phyloP scores from a whole-genome alignment of 1,284 basidiomycete genomes.

The Cutaneotrichosporon dermatis region DNA sequence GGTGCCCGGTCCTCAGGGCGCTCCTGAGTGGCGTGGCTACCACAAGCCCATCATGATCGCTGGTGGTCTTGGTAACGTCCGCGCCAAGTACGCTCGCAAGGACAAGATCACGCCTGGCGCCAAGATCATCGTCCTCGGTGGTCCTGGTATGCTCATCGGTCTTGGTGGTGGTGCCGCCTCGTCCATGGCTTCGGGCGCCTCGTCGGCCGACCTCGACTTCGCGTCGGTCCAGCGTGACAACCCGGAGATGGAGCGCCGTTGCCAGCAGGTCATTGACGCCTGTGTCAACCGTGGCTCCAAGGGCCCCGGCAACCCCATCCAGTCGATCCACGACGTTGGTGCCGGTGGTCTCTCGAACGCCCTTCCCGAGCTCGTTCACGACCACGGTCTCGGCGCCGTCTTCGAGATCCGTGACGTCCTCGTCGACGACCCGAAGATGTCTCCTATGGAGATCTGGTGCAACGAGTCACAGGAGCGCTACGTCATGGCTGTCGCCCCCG shows the following conservation, averaged over 20 bases:
- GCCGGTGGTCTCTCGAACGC: slow-evolving; percentile 96
- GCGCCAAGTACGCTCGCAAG: slow-evolving; percentile 74
- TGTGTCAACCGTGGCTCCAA: slow-evolving; percentile 63
- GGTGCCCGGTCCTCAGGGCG: slow-evolving; percentile 59
- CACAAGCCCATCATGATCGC: slow-evolving; percentile 99
- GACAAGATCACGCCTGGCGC: slow-evolving; percentile 68
- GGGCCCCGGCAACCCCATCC: slow-evolving; percentile 66
- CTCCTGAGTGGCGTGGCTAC: slow-evolving; percentile 65
- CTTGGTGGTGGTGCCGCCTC: slow-evolving; percentile 94
- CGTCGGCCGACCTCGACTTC: slow-evolving; percentile 90
- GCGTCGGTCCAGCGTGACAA: slow-evolving; percentile 97
- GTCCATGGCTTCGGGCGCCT: slow-evolving; percentile 81
- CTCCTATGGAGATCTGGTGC: slow-evolving; percentile 99
- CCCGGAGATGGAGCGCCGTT: slow-evolving; percentile 94
- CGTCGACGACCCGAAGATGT: slow-evolving; percentile 89
- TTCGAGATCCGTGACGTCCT: slow-evolving; percentile 94
- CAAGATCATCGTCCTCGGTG: slow-evolving; percentile 90
- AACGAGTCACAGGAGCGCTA: slow-evolving; percentile 99
- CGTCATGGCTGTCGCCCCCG: slow-evolving; percentile 76
- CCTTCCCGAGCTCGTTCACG: slow-evolving; percentile 93
- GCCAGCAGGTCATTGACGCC: slow-evolving; percentile 94
- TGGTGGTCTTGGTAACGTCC: slow-evolving; percentile 90
- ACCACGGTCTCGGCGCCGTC: slow-evolving; percentile 80
- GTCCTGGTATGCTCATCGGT: slow-evolving; percentile 94
- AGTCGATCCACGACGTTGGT: slow-evolving; percentile 97